phyloP scores from a whole-genome alignment of 2,329 filamentous ascomycete species.

The Fusarium sp. region DNA sequence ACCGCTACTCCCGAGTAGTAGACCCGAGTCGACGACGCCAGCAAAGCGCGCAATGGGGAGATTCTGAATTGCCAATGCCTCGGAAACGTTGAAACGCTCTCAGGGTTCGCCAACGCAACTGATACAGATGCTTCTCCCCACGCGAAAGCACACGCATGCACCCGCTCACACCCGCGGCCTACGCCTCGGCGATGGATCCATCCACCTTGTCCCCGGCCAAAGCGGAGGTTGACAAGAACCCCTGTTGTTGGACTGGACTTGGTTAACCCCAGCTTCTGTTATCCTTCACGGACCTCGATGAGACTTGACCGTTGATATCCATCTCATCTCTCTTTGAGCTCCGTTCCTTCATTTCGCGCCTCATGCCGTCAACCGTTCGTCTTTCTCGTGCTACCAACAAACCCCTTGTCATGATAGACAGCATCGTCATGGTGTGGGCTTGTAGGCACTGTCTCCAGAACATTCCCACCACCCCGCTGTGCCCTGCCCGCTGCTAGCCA shows the following conservation, averaged over 20 bases:
- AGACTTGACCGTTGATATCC: not conserved
- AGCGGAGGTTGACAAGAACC: constrained; percentile 26
- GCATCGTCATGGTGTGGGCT: not conserved
- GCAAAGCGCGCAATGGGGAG: constrained; percentile 4
- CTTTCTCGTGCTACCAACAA: not conserved
- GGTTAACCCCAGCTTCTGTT: constrained; percentile 22
- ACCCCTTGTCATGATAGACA: not conserved
- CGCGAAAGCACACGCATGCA: constrained; percentile 12
- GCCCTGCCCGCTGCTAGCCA: constrained; percentile 14
- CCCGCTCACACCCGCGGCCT: constrained; percentile 22
- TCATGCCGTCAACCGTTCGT: not conserved
- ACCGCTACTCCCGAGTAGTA: not conserved
- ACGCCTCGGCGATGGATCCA: constrained; percentile 32
- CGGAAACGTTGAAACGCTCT: constrained; percentile 3
- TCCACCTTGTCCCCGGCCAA: constrained; percentile 26
- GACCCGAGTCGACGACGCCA: constrained; percentile 1
- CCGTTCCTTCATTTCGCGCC: not conserved
- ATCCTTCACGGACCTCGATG: not conserved
- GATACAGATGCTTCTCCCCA: constrained; percentile 18
- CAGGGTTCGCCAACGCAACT: not conserved
- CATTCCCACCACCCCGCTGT: constrained; percentile 13
- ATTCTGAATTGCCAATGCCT: constrained; percentile 3
- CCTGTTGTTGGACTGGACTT: constrained; percentile 26
- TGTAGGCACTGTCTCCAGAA: constrained; percentile 2
- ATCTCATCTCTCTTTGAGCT: not conserved